Evolutionary conservation across 2,329 filamentous ascomycete genomes (phyloP).

Genomic region (Plenodomus lindquistii): DNA sequence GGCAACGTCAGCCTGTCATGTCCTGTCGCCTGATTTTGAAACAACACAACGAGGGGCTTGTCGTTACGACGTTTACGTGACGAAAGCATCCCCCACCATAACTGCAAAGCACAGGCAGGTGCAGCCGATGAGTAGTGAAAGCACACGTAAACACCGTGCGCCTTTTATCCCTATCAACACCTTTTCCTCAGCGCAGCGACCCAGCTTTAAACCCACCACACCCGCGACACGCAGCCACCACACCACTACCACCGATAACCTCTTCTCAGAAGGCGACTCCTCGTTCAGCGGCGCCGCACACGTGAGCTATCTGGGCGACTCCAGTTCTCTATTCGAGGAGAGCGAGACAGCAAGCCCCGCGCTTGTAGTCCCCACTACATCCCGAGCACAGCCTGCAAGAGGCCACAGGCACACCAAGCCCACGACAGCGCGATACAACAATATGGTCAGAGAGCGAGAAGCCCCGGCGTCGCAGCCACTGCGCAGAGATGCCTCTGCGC

Average conservation of each 20-base stretch:
- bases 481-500: slow-evolving; percentile 16
- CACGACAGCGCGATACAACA: slow-evolving; percentile 26
- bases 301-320: slow-evolving; percentile 27
- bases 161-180: slow-evolving; percentile 41
- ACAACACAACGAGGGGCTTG: slow-evolving; percentile 10
- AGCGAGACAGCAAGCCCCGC: slow-evolving; percentile 7
- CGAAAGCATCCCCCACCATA: not conserved
- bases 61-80: not conserved
- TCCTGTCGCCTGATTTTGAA: slow-evolving; percentile 2
- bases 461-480: slow-evolving; percentile 45
- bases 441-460: slow-evolving; percentile 58
- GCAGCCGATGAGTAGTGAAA: slow-evolving; percentile 30
- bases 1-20: slow-evolving; percentile 7
- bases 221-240: slow-evolving; percentile 4
- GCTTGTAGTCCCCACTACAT: slow-evolving; percentile 4
- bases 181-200: slow-evolving; percentile 37
- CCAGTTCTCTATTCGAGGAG: slow-evolving; percentile 43
- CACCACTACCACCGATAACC: slow-evolving; percentile 8
- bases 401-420: slow-evolving; percentile 2
- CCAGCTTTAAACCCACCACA: slow-evolving; percentile 23
- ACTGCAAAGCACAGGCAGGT: not conserved
- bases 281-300: slow-evolving; percentile 1
- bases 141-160: slow-evolving; percentile 34
- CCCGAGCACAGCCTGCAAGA: slow-evolving; percentile 1
- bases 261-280: slow-evolving; percentile 11